These are phyloP conservation scores for Beauveria rudraprayagi DNA, from an alignment of 2,329 filamentous ascomycete species.

Conservation along the genomic window DNA sequence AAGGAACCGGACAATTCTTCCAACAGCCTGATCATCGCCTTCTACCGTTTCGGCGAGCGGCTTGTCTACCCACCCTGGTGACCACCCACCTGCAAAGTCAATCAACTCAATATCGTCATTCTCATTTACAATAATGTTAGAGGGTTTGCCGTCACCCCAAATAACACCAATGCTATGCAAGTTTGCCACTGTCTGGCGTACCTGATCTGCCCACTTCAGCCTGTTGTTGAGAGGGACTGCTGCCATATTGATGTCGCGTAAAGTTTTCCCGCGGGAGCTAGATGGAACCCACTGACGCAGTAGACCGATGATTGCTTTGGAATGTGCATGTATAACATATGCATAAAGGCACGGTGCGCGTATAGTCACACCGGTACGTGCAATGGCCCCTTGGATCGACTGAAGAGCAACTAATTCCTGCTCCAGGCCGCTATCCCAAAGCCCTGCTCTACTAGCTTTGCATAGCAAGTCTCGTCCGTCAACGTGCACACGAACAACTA, in stretches of 20 bases:
- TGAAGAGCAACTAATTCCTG: neutral
- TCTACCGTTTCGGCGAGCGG: slow-evolving; percentile 7
- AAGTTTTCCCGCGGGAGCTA: neutral
- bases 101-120: slow-evolving; percentile 13
- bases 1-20: slow-evolving; percentile 11
- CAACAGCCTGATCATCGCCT: slow-evolving; percentile 13
- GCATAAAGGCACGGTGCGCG: slow-evolving; percentile 1
- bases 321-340: slow-evolving; percentile 8
- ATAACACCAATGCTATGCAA: slow-evolving; percentile 12
- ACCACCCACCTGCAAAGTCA: slow-evolving; percentile 14
- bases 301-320: slow-evolving; percentile 7
- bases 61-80: slow-evolving; percentile 14
- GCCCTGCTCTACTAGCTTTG: slow-evolving; percentile 3
- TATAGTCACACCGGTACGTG: neutral
- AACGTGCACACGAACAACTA: slow-evolving; percentile 2
- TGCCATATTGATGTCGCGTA: slow-evolving; percentile 4
- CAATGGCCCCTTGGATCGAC: neutral
- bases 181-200: slow-evolving; percentile 11
- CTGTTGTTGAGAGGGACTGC: neutral
- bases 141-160: slow-evolving; percentile 14
- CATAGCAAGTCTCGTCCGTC: slow-evolving; percentile 8
- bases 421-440: slow-evolving; percentile 5
- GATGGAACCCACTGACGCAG: slow-evolving; percentile 9
- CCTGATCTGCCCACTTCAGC: slow-evolving; percentile 11
- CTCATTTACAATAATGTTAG: slow-evolving; percentile 13